phyloP scores from a whole-genome alignment of 2,329 filamentous ascomycete genomes.

The Curvularia hawaiiensis region DNA sequence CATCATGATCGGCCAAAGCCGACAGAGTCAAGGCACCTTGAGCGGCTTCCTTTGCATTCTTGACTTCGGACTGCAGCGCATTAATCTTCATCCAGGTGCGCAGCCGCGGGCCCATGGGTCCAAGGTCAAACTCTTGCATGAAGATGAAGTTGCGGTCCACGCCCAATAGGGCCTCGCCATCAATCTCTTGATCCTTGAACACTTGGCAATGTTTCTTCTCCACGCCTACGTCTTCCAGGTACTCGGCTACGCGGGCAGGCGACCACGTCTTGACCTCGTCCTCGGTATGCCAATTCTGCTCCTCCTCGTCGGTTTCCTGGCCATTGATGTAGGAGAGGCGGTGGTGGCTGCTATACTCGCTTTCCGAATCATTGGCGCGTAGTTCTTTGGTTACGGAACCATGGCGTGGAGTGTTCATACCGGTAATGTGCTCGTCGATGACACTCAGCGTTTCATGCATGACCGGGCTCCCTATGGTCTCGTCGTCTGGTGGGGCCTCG shows the following conservation, averaged over 20 bases:
- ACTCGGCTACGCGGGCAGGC: constrained; percentile 82
- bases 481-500: constrained; percentile 47
- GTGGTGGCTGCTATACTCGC: constrained; percentile 85
- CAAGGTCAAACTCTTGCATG: constrained; percentile 92
- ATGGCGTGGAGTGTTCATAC: constrained; percentile 70
- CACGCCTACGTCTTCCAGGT: constrained; percentile 82
- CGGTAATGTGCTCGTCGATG: constrained; percentile 95
- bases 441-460: constrained; percentile 95
- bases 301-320: constrained; percentile 94
- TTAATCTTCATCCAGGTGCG: constrained; percentile 99
- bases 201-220: constrained; percentile 92
- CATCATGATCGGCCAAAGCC: constrained; percentile 32
- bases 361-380: constrained; percentile 74
- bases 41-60: constrained; percentile 54
- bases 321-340: constrained; percentile 91
- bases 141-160: constrained; percentile 97
- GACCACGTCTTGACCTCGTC: constrained; percentile 81
- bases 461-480: constrained; percentile 69
- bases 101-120: constrained; percentile 83
- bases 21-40: constrained; percentile 45
- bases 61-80: constrained; percentile 84
- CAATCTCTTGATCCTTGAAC: constrained; percentile 94
- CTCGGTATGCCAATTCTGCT: constrained; percentile 70
- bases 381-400: constrained; percentile 59
- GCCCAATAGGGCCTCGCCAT: constrained; percentile 86